Base-by-base conservation (phyloP, 2,329 filamentous ascomycete genomes). In the Hymenoscyphus fraxineus region DNA sequence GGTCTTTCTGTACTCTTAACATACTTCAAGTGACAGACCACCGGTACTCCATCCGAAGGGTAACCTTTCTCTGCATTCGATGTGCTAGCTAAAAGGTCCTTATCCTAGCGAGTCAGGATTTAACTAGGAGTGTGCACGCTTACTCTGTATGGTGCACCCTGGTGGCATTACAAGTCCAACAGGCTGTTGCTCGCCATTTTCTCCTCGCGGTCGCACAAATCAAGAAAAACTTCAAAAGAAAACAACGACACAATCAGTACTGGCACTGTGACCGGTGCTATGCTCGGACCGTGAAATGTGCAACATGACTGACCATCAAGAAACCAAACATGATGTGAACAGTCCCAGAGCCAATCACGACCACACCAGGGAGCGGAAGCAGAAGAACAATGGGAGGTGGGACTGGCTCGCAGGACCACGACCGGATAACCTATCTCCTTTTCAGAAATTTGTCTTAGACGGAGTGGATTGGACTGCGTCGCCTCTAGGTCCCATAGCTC, bases 391-490 rank as follows among this genome's bases (percentile, higher is more conserved):
- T 27, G 27, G 27, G 27, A 27, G 56, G 16, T 68, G 70, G 58
- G 66, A 71, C 59, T 72, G 69, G 70, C 61, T 70, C n/a, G 66
- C 66, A 6, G 41, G 68, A 39, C 67, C 69, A 31, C 35, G 59
- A 38, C 51, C 60, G 12, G 58, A 62, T 5, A 61, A 59, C 13
- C 40, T 71, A 19, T 69, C 67, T 2, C 65, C 70, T 1, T 72
- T 72, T 41, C 70, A 72, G 35, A 57, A 70, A 32, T 73, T 73
- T 35, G 64, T 77, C 19, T 68, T 78, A 5, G 41, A 44, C 10
- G 72, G 71, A 19, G 66, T 80, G 1, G 75, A 81, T 64, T 82
- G 80, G 80, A 69, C 67, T 6, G 71, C 70, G 2, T 80, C 79
- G 0, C 73, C 75, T 1, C 65, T 81, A 0, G 80, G 80, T 0